Conservation (phyloP, 208 protist genomes). For the Tritrichomonas foetus region DNA sequence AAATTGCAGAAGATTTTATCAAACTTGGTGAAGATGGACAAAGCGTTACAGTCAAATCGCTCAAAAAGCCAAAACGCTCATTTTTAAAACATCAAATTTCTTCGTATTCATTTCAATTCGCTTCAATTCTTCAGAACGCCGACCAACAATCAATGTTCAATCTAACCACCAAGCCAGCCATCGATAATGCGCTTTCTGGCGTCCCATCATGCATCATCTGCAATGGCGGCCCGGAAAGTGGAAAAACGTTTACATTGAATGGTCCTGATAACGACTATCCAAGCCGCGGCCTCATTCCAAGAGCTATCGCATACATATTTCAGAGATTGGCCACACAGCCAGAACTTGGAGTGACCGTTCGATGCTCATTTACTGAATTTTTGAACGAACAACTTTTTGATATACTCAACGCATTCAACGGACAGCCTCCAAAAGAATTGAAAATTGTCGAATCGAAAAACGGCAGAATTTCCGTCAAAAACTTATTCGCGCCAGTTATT, state of each 20-base stretch:
- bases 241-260: slow-evolving; percentile 28
- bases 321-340: not conserved
- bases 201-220: not conserved
- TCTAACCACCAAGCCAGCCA: not conserved
- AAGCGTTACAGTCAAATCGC: not conserved
- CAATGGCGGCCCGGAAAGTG: not conserved
- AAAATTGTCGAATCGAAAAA: slow-evolving; percentile 3
- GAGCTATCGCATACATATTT: slow-evolving; percentile 1
- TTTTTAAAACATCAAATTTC: slow-evolving; percentile 40
- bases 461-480: slow-evolving; percentile 1
- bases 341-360: not conserved
- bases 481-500: not conserved
- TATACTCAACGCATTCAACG: slow-evolving; percentile 29
- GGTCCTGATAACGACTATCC: not conserved
- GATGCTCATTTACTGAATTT: slow-evolving; percentile 15
- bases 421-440: not conserved
- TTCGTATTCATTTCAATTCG: slow-evolving; percentile 19
- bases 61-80: not conserved
- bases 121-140: not conserved
- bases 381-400: slow-evolving; percentile 24
- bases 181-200: not conserved
- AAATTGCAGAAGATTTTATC: slow-evolving; percentile 12
- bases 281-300: not conserved
- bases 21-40: slow-evolving; percentile 26
- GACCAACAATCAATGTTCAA: slow-evolving; percentile 14